Conservation (phyloP, 257 asterid species). For the Nicotiana obtusifolia region DNA sequence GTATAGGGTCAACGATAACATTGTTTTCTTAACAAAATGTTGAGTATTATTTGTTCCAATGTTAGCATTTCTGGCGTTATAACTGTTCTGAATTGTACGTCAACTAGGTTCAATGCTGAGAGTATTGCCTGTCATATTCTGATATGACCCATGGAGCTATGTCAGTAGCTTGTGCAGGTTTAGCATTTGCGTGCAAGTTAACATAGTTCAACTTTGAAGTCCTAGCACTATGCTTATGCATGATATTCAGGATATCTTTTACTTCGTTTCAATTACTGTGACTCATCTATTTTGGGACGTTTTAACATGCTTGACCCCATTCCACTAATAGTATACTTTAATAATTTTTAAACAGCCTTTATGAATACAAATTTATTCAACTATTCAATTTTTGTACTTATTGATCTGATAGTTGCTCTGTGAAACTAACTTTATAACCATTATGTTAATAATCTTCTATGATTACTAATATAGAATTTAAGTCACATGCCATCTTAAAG, state of each 20-base stretch:
- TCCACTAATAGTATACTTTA: not conserved
- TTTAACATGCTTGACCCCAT: not conserved
- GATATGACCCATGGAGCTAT: not conserved
- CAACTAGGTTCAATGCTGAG: not conserved
- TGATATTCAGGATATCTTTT: not conserved
- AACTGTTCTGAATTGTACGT: not conserved
- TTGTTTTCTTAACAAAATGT: not conserved
- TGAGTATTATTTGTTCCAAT: not conserved
- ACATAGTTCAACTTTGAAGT: not conserved
- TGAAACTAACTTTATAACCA: not conserved
- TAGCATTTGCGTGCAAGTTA: slow-evolving; percentile 1
- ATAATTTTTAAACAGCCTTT: not conserved
- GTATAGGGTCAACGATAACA: not conserved
- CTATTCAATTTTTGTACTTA: not conserved
- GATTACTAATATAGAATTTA: not conserved
- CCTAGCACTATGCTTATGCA: not conserved
- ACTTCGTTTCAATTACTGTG: not conserved
- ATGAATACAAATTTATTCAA: not conserved
- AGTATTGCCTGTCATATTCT: not conserved
- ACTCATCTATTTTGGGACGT: not conserved
- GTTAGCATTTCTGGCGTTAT: not conserved
- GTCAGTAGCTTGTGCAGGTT: not conserved
- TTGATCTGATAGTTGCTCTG: not conserved
- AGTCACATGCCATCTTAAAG: not conserved
- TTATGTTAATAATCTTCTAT: not conserved